These are phyloP conservation scores for Remersonia thermophila DNA, from an alignment of 2,329 filamentous ascomycete genomes.

Conservation along the genomic window DNA sequence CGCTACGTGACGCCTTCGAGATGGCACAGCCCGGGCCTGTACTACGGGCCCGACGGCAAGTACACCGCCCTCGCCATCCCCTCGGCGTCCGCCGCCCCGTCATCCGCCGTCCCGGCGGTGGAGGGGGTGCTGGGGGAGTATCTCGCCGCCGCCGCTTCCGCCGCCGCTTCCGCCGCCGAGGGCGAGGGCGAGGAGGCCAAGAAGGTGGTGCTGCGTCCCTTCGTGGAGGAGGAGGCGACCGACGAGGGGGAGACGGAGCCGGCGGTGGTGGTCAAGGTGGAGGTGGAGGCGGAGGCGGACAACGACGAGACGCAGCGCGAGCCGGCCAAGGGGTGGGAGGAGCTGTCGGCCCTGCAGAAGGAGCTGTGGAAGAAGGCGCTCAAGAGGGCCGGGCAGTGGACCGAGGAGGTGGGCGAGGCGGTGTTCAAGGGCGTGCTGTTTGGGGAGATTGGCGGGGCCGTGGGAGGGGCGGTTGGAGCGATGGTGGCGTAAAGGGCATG, in stretches of 20 bases:
- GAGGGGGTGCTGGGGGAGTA: no score
- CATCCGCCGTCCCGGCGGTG: not conserved
- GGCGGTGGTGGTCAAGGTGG: not conserved
- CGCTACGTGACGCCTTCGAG: constrained; percentile 40
- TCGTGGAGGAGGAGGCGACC: not conserved
- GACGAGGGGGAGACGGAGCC: not conserved
- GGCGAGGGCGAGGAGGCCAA: no score
- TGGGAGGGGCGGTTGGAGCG: constrained; percentile 36
- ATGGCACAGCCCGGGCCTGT: constrained; percentile 19
- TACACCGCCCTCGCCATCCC: no score
- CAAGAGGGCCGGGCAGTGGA: constrained; percentile 62
- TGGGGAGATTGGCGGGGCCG: constrained; percentile 53
- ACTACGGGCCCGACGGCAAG: not conserved
- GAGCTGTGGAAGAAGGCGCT: constrained; percentile 58
- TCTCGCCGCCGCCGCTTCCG: no score
- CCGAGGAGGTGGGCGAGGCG: constrained; percentile 62
- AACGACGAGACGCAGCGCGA: not conserved
- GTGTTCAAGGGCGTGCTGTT: constrained; percentile 71
- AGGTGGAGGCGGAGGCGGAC: not conserved
- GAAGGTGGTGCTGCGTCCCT: not conserved
- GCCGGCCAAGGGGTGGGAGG: constrained; percentile 55
- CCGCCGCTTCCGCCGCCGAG: no score
- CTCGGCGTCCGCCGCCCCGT: no score
- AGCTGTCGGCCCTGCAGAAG: constrained; percentile 51
- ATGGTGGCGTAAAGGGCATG: not conserved